Percentiles rank a stretch among this genome's conserved stretches.
phyloP scores from a whole-genome alignment of 2,329 filamentous ascomycete genomes.

The Trichoderma atrobrunneum region DNA sequence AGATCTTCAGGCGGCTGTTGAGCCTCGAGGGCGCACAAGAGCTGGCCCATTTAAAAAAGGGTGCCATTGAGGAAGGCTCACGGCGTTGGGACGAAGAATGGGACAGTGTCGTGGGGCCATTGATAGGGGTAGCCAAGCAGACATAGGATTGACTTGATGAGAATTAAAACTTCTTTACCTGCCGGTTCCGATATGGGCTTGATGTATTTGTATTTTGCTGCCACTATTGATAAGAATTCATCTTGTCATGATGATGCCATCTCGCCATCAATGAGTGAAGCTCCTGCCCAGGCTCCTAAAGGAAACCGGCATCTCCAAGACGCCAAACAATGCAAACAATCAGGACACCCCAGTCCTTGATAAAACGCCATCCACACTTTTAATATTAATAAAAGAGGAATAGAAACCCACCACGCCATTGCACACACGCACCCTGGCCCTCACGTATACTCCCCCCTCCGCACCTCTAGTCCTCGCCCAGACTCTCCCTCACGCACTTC shows the following conservation, averaged over 20 bases:
- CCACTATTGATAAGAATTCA: not conserved
- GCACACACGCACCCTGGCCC: not conserved
- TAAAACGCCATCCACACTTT: conserved; percentile 6
- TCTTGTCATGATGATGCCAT: not conserved
- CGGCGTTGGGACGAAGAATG: conserved; percentile 91
- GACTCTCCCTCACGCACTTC: conserved; percentile 74
- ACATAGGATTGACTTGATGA: conserved; percentile 10
- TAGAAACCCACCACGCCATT: not conserved
- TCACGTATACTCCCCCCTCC: not conserved
- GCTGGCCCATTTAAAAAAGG: conserved; percentile 60
- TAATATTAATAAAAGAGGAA: not conserved
- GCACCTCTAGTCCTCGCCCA: conserved; percentile 62
- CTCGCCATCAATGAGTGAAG: not conserved
- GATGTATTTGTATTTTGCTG: not conserved
- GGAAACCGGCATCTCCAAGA: conserved; percentile 11
- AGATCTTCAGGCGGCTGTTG: conserved; percentile 64
- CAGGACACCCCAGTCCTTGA: not conserved
- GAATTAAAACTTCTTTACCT: not conserved
- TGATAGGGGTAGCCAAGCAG: conserved; percentile 54
- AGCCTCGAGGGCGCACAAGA: conserved; percentile 47
- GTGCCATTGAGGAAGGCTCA: conserved; percentile 70
- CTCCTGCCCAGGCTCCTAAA: not conserved
- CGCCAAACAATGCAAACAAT: conserved; percentile 17
- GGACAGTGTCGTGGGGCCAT: conserved; percentile 73
- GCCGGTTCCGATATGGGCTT: not conserved